Base-by-base conservation (phyloP, 768 basidiomycete genomes). In the Termitomyces bulborhizus region DNA sequence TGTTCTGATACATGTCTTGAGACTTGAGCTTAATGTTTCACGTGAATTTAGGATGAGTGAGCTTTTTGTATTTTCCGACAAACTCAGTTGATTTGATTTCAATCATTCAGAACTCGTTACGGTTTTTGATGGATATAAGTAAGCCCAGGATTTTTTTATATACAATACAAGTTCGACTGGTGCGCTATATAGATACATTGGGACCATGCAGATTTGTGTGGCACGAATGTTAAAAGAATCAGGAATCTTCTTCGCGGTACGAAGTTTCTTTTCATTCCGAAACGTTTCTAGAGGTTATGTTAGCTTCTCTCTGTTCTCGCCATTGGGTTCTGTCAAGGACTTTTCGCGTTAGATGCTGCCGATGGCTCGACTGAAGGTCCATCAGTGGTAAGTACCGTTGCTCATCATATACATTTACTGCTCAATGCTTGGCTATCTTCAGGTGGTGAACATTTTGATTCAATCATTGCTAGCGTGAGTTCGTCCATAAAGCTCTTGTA, bases 161-260 rank as follows among this genome's bases (percentile, higher is more conserved):
- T 49, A 29, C n/a, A 36, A 27, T 39, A 13, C 0, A 39, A 40
- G 43, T 18, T 45, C 21, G 34, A 56, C 11, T 41, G 15, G 36
- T 37, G 46, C 48, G 46, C 34, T 8, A 11, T 1, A 32, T 8
- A 89, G 87, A 64, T 90, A 90, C 62, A 83, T 98, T 45, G 94
- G 94, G 7, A 93, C 88, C 0, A 85, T 97, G 85, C 93, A 96
- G 66, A 93, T 98, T 29, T 95, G 94, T 57, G 84, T 96, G 1
- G 84, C 90, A 18, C 79, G 93, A 12, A 98, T 98, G 94, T 71
- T 98, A 58, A 86, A 88, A 65, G 93, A 98, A 69, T 94, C 92
- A 18, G 86, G 90, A 3, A 85, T 97, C 46, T 95, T 95, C 73
- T 93, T 95, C 69, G 88, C 88, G 50, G 88, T 95, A 62, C 13